These are phyloP conservation scores for Globisporangium paddicum DNA, from an alignment of 352 stramenopile genomes.

Conservation along the genomic window DNA sequence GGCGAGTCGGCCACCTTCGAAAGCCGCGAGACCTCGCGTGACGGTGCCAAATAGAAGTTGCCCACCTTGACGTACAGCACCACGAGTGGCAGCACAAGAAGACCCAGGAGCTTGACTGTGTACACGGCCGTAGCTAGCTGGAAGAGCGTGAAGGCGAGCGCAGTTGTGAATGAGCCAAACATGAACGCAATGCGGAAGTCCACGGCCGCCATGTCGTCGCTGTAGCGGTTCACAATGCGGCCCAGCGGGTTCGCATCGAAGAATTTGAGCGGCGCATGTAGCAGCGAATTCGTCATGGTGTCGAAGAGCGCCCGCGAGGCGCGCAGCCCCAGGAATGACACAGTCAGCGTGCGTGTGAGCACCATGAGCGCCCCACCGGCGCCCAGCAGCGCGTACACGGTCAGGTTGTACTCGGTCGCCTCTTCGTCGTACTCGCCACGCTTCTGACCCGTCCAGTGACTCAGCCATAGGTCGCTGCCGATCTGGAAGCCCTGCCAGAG, in stretches of 20 bases:
- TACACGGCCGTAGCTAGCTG: slow-evolving; percentile 55
- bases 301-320: slow-evolving; percentile 72
- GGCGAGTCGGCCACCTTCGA: background rate
- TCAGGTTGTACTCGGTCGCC: slow-evolving; percentile 21
- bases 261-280: slow-evolving; percentile 86
- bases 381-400: slow-evolving; percentile 28
- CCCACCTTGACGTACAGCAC: background rate
- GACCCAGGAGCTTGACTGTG: background rate
- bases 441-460: slow-evolving; percentile 68
- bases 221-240: slow-evolving; percentile 89
- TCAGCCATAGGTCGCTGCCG: slow-evolving; percentile 86
- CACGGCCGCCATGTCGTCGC: slow-evolving; percentile 81
- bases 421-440: slow-evolving; percentile 14
- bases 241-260: slow-evolving; percentile 91
- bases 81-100: background rate
- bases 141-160: slow-evolving; percentile 59
- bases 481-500: slow-evolving; percentile 72
- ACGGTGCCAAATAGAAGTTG: background rate
- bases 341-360: slow-evolving; percentile 18
- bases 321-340: slow-evolving; percentile 35
- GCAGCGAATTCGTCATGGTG: slow-evolving; percentile 74
- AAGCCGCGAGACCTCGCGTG: background rate
- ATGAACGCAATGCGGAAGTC: slow-evolving; percentile 63
- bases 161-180: slow-evolving; percentile 35
- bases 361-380: slow-evolving; percentile 27